A percentile compares a stretch with the other conserved stretches of the same genome.
Evolutionary conservation across 148 eudicot genomes (phyloP).

Genomic region (Persicaria maculosa): DNA sequence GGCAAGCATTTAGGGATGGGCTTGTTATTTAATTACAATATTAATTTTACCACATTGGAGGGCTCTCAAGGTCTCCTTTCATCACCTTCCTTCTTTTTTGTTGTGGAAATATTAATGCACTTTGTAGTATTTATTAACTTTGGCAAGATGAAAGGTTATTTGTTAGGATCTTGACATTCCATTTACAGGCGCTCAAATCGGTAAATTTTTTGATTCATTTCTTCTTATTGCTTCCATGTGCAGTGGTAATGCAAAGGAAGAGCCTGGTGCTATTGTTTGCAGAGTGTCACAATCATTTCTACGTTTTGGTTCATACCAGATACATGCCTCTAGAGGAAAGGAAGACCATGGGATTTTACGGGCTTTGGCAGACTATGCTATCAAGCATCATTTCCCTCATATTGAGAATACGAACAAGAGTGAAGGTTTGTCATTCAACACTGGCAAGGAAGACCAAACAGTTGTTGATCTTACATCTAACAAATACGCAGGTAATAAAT

Average conservation of each 20-base stretch:
- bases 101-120: neutral
- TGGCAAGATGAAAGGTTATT: neutral
- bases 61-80: neutral
- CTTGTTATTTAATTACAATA: neutral
- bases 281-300: slow-evolving; percentile 96
- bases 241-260: slow-evolving; percentile 99
- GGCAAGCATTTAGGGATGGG: neutral
- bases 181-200: neutral
- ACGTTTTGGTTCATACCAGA: slow-evolving; percentile 93
- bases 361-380: slow-evolving; percentile 77
- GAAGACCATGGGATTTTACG: slow-evolving; percentile 78
- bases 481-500: slow-evolving; percentile 77
- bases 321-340: slow-evolving; percentile 89
- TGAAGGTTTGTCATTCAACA: slow-evolving; percentile 78
- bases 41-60: neutral
- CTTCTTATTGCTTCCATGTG: slow-evolving; percentile 16
- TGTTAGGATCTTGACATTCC: neutral
- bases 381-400: slow-evolving; percentile 84
- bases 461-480: slow-evolving; percentile 94
- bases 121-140: neutral
- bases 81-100: neutral
- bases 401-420: slow-evolving; percentile 71
- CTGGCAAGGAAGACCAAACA: slow-evolving; percentile 64
- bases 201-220: neutral
- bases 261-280: slow-evolving; percentile 97